Conservation (phyloP, 352 stramenopile genomes). For the Salisapilia sapeloensis region DNA sequence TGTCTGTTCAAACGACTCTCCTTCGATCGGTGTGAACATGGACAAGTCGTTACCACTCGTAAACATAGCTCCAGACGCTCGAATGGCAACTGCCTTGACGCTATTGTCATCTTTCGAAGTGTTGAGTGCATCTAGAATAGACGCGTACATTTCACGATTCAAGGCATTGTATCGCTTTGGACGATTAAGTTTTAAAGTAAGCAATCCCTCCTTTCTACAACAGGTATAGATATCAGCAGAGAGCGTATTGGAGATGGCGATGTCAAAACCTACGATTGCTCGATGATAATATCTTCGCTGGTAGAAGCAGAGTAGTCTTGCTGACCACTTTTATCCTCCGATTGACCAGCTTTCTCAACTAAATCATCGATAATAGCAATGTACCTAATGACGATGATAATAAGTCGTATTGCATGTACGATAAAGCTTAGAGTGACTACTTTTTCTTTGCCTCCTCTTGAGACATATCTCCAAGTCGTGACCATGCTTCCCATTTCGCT, state of each 20-base stretch:
- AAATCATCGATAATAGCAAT: conserved; percentile 61
- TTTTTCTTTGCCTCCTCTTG: conserved; percentile 47
- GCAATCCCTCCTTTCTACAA: conserved; percentile 26
- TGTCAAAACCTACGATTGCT: conserved; percentile 19
- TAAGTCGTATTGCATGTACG: neutral
- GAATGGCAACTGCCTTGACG: conserved; percentile 76
- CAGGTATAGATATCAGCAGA: neutral
- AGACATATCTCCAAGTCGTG: conserved; percentile 37
- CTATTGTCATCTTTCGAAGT: conserved; percentile 35
- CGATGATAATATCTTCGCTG: conserved; percentile 33
- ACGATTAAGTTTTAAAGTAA: conserved; percentile 69
- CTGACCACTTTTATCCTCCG: too few species aligned
- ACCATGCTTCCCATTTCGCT: conserved; percentile 75
- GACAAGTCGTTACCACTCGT: conserved; percentile 80
- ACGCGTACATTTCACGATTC: conserved; percentile 68
- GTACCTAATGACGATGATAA: conserved; percentile 11
- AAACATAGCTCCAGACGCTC: conserved; percentile 76
- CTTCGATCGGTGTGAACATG: conserved; percentile 46
- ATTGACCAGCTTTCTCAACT: too few species aligned
- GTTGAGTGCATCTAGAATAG: conserved; percentile 49
- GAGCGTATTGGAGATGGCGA: too few species aligned
- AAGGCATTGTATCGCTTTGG: conserved; percentile 80
- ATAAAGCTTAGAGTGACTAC: conserved; percentile 1
- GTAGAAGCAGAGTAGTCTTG: too few species aligned
- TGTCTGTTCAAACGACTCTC: conserved; percentile 35